These are phyloP conservation scores for Hansenula lynferdii DNA, from an alignment of 1,139 yeast genomes.

Conservation along the genomic window DNA sequence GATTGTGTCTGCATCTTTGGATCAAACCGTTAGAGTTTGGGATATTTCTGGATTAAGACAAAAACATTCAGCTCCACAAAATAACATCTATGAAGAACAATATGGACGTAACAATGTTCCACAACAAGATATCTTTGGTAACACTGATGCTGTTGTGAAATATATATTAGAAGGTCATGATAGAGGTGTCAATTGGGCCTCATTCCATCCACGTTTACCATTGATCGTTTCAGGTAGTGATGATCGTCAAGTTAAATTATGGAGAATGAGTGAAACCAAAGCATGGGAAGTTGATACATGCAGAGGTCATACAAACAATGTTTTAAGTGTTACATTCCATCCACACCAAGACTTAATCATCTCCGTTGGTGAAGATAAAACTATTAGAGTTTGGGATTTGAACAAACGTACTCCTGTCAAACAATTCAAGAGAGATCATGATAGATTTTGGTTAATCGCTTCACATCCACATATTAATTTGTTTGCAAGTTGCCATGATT, in stretches of 20 bases:
- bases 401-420: conserved; percentile 91
- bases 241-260: conserved; percentile 88
- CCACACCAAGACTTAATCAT: conserved; percentile 90
- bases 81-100: conserved; percentile 61
- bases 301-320: conserved; percentile 95
- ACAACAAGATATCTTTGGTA: conserved; percentile 91
- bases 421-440: conserved; percentile 91
- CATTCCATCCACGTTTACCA: conserved; percentile 96
- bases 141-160: conserved; percentile 90
- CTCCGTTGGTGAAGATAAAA: conserved; percentile 94
- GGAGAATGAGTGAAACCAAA: conserved; percentile 98
- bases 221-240: conserved; percentile 95
- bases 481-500: conserved; percentile 95
- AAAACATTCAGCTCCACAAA: conserved; percentile 83
- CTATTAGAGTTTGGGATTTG: conserved; percentile 97
- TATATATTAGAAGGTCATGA: conserved; percentile 97
- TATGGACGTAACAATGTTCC: conserved; percentile 61
- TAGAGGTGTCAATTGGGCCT: conserved; percentile 97
- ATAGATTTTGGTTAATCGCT: conserved; percentile 90
- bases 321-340: conserved; percentile 85
- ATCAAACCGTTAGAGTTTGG: conserved; percentile 99
- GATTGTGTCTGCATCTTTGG: conserved; percentile 92
- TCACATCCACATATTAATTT: conserved; percentile 87
- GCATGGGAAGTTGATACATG: conserved; percentile 99
- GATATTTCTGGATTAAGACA: conserved; percentile 94